Evolutionary conservation across 169 alveolate species (phyloP).

Genomic region (Babesia sp.): DNA sequence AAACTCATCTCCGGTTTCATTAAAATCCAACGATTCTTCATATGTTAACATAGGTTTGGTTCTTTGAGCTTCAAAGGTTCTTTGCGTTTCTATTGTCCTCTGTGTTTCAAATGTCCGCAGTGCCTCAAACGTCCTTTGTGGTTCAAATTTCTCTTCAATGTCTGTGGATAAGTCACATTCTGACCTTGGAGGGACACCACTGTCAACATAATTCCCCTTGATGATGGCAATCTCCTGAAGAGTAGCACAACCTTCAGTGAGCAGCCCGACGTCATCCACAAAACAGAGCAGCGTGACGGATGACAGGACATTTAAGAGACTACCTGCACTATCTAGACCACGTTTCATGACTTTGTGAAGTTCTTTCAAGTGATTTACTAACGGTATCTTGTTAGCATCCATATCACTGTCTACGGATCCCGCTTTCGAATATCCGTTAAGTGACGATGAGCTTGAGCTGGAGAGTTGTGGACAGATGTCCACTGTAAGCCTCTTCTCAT

Average conservation of each 20-base stretch:
- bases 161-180: not conserved
- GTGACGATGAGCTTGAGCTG: constrained; percentile 39
- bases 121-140: not conserved
- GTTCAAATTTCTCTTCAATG: not conserved
- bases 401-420: constrained; percentile 62
- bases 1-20: not conserved
- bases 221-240: constrained; percentile 62
- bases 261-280: constrained; percentile 61
- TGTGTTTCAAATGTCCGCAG: not conserved
- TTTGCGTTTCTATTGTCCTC: not conserved
- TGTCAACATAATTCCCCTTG: constrained; percentile 5
- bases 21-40: not conserved
- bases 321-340: constrained; percentile 53
- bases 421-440: constrained; percentile 18
- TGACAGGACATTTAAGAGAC: constrained; percentile 34
- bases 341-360: constrained; percentile 34
- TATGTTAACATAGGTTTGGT: not conserved
- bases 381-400: constrained; percentile 50
- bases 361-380: constrained; percentile 48
- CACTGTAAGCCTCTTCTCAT: constrained; percentile 45
- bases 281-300: constrained; percentile 61
- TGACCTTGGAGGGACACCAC: not conserved
- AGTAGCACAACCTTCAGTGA: constrained; percentile 48
- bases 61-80: not conserved
- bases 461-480: constrained; percentile 52